phyloP scores from a whole-genome alignment of 2,329 filamentous ascomycete genomes.

The Colletotrichum liriopes region DNA sequence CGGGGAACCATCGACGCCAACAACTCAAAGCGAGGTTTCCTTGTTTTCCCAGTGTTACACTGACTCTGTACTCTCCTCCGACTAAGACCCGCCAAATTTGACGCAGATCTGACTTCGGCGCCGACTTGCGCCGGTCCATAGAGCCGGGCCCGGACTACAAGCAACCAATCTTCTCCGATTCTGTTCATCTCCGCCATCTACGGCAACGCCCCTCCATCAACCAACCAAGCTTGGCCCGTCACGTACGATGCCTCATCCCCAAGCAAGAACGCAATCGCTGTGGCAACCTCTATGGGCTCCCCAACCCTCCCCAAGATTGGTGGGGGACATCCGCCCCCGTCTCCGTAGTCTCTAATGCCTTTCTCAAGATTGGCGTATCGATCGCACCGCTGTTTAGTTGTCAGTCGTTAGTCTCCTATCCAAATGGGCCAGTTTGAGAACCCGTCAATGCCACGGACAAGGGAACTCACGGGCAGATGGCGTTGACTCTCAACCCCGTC shows the following conservation, averaged over 20 bases:
- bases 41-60: background rate
- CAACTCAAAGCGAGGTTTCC: too few species aligned
- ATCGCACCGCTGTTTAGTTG: slow-evolving; percentile 29
- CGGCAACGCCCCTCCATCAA: slow-evolving; percentile 47
- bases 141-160: background rate
- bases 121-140: background rate
- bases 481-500: slow-evolving; percentile 47
- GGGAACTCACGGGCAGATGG: slow-evolving; percentile 48
- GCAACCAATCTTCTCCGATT: background rate
- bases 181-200: background rate
- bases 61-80: background rate
- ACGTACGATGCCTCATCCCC: slow-evolving; percentile 49
- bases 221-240: slow-evolving; percentile 46
- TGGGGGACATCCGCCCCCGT: background rate
- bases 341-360: slow-evolving; percentile 24
- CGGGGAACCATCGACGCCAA: background rate
- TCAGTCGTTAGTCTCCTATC: background rate
- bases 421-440: background rate
- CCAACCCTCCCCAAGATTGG: slow-evolving; percentile 45
- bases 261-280: slow-evolving; percentile 48
- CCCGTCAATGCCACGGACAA: background rate
- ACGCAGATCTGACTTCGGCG: background rate
- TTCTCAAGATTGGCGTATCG: slow-evolving; percentile 37
- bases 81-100: background rate
- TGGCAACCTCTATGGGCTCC: slow-evolving; percentile 49